phyloP scores from a whole-genome alignment of 2,329 filamentous ascomycete genomes.

The Trichophaea hybrida region DNA sequence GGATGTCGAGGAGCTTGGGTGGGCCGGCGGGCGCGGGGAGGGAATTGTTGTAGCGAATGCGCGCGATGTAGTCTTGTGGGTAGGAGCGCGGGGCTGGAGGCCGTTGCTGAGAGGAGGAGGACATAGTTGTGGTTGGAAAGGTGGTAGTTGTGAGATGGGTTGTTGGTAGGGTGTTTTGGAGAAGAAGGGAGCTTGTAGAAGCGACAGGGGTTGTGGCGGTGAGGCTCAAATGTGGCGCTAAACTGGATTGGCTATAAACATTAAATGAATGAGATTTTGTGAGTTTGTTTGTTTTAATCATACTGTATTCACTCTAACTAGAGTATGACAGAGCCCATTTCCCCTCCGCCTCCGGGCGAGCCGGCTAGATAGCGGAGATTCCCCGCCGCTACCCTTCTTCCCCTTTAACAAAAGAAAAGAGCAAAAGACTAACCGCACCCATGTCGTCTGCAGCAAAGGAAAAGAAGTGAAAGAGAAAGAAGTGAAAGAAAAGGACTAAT shows the following conservation, averaged over 20 bases:
- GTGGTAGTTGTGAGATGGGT: background rate
- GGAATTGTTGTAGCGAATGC: conserved; percentile 88
- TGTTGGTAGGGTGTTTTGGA: background rate
- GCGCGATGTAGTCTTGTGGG: conserved; percentile 94
- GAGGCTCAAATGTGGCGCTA: background rate
- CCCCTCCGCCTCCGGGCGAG: no score
- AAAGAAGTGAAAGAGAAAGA: no score
- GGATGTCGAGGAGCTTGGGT: conserved; percentile 92
- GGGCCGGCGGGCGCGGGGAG: conserved; percentile 87
- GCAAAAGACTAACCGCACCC: no score
- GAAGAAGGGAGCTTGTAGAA: background rate
- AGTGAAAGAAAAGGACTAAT: no score
- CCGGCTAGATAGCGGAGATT: no score
- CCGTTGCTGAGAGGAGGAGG: conserved; percentile 2
- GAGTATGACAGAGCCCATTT: no score
- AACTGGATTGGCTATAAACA: background rate
- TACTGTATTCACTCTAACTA: no score
- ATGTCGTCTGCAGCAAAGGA: no score
- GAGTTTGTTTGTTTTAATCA: no score
- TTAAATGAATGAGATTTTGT: background rate
- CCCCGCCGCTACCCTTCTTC: no score
- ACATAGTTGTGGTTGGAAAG: background rate
- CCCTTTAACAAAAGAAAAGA: no score
- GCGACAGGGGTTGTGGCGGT: background rate
- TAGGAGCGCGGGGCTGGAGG: conserved; percentile 31